phyloP scores from a whole-genome alignment of 2,329 filamentous ascomycete species.

The Aspergillus bombycis region DNA sequence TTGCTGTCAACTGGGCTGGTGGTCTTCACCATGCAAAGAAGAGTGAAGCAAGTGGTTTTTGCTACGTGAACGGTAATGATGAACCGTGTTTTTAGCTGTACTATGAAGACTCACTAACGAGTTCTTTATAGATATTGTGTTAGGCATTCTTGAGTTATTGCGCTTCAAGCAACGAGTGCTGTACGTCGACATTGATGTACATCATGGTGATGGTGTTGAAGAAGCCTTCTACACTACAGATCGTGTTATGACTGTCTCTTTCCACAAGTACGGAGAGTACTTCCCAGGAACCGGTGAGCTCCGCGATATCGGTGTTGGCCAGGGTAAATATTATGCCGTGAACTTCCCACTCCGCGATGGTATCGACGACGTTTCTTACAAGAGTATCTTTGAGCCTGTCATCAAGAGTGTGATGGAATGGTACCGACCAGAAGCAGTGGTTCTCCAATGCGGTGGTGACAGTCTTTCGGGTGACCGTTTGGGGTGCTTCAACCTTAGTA shows the following conservation, averaged over 20 bases:
- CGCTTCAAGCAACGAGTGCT: constrained; percentile 67
- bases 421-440: constrained; percentile 68
- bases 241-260: constrained; percentile 71
- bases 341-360: constrained; percentile 72
- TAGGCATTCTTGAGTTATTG: constrained; percentile 67
- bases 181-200: constrained; percentile 70
- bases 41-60: constrained; percentile 92
- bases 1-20: constrained; percentile 84
- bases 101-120: constrained; percentile 17
- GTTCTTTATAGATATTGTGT: constrained; percentile 59
- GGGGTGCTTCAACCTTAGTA: constrained; percentile 71
- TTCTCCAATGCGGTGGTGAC: constrained; percentile 71
- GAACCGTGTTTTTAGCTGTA: background rate
- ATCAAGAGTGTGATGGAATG: constrained; percentile 71
- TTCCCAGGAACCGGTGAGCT: constrained; percentile 72
- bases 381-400: constrained; percentile 69
- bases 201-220: constrained; percentile 70
- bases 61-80: constrained; percentile 82
- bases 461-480: constrained; percentile 68
- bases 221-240: constrained; percentile 74
- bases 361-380: constrained; percentile 69
- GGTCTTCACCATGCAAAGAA: constrained; percentile 97
- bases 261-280: constrained; percentile 75
- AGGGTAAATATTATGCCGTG: constrained; percentile 68
- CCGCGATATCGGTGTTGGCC: constrained; percentile 68